Evolutionary conservation across 306 rosid genomes (phyloP).

Genomic region (Senna tora): DNA sequence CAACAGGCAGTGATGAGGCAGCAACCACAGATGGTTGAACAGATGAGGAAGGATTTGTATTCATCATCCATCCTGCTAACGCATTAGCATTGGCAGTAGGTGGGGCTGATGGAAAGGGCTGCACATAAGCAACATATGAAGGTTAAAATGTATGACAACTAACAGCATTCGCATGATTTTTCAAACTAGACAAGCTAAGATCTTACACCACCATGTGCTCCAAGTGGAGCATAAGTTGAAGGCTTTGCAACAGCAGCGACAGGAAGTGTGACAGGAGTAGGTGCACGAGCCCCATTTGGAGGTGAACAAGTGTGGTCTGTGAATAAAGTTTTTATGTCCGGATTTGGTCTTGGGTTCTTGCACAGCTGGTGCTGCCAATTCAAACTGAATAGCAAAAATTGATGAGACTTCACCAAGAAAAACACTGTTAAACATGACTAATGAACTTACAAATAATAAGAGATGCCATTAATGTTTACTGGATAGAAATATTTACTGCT

Average conservation of each 20-base stretch:
- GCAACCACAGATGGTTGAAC: conserved; percentile 39
- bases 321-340: conserved; percentile 68
- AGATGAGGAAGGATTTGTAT: conserved; percentile 47
- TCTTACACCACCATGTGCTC: conserved; percentile 48
- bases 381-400: conserved; percentile 53
- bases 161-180: conserved; percentile 1
- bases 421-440: no score
- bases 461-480: neutral
- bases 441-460: conserved; percentile 7
- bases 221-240: conserved; percentile 54
- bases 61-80: conserved; percentile 51
- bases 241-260: conserved; percentile 55
- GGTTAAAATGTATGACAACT: conserved; percentile 15
- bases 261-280: conserved; percentile 56
- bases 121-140: conserved; percentile 16
- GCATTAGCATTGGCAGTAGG: conserved; percentile 46
- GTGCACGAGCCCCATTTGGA: conserved; percentile 50
- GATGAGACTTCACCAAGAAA: conserved; percentile 11
- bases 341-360: conserved; percentile 57
- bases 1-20: conserved; percentile 49
- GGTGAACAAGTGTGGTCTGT: conserved; percentile 68
- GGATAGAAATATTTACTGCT: neutral
- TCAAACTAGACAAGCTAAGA: conserved; percentile 32
- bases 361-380: conserved; percentile 90
- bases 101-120: conserved; percentile 52